Percentiles rank a stretch among this genome's conserved stretches.
Conservation (phyloP, 1,284 basidiomycete genomes). For the Golubevia sp. region DNA sequence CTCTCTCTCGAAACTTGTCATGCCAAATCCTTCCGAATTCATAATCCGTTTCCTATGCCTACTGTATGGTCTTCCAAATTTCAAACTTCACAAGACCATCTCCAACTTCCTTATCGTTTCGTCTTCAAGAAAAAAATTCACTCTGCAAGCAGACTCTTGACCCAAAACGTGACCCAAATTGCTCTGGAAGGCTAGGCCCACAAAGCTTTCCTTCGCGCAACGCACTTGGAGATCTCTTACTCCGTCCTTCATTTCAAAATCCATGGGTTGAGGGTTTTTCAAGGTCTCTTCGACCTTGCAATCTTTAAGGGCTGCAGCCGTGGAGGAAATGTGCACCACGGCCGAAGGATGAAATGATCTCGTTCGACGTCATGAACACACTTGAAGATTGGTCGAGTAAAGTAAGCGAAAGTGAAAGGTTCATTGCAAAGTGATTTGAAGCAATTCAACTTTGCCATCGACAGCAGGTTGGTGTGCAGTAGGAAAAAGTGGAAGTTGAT, state of each 20-base stretch:
- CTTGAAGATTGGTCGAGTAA: not conserved
- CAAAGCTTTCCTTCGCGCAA: not conserved
- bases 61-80: not conserved
- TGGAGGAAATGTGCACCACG: not conserved
- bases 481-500: too few species aligned
- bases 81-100: not conserved
- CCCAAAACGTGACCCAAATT: not conserved
- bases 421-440: not conserved
- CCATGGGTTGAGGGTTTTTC: not conserved
- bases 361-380: not conserved
- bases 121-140: not conserved
- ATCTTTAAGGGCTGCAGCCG: not conserved
- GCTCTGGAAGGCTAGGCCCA: not conserved
- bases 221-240: not conserved
- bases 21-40: too few species aligned
- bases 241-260: not conserved
- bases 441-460: not conserved
- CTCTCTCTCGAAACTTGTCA: not conserved
- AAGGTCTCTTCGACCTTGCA: not conserved
- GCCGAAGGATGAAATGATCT: not conserved
- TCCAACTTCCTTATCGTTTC: not conserved
- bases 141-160: not conserved
- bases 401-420: not conserved
- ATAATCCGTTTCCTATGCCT: too few species aligned
- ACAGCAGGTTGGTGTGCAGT: not conserved